These are phyloP conservation scores for Naegleria lovaniensis DNA, from an alignment of 208 protist genomes.

Conservation along the genomic window DNA sequence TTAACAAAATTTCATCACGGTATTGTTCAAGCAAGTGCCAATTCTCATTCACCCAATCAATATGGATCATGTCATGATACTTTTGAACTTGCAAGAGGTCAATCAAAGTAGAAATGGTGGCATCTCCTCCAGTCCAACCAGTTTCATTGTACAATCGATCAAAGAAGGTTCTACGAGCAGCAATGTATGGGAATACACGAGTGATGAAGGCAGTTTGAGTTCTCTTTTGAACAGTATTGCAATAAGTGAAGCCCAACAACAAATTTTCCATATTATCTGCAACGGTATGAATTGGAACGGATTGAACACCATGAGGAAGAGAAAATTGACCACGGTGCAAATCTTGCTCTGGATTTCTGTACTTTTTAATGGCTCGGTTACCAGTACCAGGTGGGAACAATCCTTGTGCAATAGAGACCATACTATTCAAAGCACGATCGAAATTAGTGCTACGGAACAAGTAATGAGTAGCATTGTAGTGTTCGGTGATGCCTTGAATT, in stretches of 20 bases:
- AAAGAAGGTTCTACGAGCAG: background rate
- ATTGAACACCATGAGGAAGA: background rate
- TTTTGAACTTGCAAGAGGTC: background rate
- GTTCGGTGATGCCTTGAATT: background rate
- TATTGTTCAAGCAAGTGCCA: background rate
- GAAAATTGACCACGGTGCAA: background rate
- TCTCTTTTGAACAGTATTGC: background rate
- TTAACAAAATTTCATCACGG: background rate
- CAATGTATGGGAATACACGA: background rate
- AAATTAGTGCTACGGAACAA: background rate
- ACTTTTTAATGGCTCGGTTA: background rate
- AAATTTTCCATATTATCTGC: background rate
- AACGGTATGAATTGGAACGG: background rate
- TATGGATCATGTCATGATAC: background rate
- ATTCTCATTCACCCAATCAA: background rate
- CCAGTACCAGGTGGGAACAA: background rate
- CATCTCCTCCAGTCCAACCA: background rate
- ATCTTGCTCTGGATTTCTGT: too few relatives aligned
- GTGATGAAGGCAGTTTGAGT: background rate
- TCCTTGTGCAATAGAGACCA: background rate
- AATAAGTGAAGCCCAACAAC: background rate
- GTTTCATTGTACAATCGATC: background rate
- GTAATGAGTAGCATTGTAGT: background rate
- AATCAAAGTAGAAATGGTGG: background rate
- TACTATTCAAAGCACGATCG: background rate